These are phyloP conservation scores for Anthostomella pinea DNA, from an alignment of 2,329 filamentous ascomycete species.

Conservation along the genomic window DNA sequence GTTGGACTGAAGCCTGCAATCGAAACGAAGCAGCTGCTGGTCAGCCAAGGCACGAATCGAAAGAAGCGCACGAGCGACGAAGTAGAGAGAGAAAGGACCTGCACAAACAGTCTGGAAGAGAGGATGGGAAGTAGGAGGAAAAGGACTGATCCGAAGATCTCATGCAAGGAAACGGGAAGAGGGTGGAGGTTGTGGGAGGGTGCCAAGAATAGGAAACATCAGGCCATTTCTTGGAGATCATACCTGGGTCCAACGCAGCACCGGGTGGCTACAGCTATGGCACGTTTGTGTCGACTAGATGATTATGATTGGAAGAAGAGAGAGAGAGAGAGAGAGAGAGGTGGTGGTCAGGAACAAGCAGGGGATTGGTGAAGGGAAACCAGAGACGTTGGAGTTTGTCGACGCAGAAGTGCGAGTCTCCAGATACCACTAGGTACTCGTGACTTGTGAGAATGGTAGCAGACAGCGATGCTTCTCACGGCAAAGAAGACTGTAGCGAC, in stretches of 20 bases:
- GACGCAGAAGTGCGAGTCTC: slow-evolving; percentile 2
- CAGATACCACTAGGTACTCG: slow-evolving; percentile 5
- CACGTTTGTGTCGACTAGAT: slow-evolving; percentile 8
- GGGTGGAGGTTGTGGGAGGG: slow-evolving; percentile 27
- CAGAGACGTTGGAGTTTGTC: slow-evolving; percentile 9
- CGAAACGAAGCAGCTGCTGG: slow-evolving; percentile 26
- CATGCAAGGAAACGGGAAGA: slow-evolving; percentile 33
- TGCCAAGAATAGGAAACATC: slow-evolving; percentile 37
- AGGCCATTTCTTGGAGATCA: slow-evolving; percentile 42
- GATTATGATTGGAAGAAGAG: too few relatives aligned
- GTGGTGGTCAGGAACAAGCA: neutral
- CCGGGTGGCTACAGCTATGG: slow-evolving; percentile 26
- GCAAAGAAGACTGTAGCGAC: neutral
- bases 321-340: too few relatives aligned
- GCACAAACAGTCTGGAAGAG: slow-evolving; percentile 17
- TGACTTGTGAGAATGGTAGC: slow-evolving; percentile 4
- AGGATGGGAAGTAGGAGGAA: slow-evolving; percentile 19
- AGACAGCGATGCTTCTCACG: slow-evolving; percentile 2
- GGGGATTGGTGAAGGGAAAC: slow-evolving; percentile 2
- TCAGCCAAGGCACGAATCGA: slow-evolving; percentile 35
- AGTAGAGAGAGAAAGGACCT: slow-evolving; percentile 12
- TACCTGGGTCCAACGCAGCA: slow-evolving; percentile 40
- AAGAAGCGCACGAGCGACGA: slow-evolving; percentile 27
- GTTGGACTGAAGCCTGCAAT: slow-evolving; percentile 34
- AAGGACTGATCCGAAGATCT: slow-evolving; percentile 29